phyloP scores from a whole-genome alignment of 2,329 filamentous ascomycete species.

The Colletotrichum tabaci region DNA sequence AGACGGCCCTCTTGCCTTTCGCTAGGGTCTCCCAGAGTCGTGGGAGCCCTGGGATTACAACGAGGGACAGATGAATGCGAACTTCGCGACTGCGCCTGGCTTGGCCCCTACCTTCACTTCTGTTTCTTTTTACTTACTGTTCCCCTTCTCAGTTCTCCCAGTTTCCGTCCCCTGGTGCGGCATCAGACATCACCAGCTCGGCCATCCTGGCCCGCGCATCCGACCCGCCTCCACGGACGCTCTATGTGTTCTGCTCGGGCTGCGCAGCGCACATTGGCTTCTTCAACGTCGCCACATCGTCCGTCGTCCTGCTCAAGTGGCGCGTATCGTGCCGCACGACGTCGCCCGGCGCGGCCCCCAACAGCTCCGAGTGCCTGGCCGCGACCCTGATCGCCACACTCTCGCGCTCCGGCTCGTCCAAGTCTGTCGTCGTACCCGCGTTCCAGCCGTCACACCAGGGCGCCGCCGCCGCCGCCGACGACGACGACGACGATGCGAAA shows the following conservation, averaged over 20 bases:
- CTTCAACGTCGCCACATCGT: conserved; percentile 60
- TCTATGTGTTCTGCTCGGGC: conserved; percentile 61
- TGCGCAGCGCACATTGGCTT: conserved; percentile 65
- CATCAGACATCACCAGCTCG: conserved; percentile 48
- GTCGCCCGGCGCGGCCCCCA: conserved; percentile 51
- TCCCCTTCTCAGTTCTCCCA: conserved; percentile 54
- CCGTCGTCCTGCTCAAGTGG: conserved; percentile 72
- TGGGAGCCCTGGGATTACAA: conserved; percentile 64
- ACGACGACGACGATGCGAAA: conserved; percentile 24
- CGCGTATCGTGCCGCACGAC: conserved; percentile 60
- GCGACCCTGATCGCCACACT: conserved; percentile 68
- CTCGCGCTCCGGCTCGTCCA: conserved; percentile 70
- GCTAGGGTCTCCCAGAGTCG: conserved; percentile 63
- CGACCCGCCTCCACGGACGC: conserved; percentile 46
- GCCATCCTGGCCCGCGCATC: conserved; percentile 46
- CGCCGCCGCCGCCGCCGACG: background rate
- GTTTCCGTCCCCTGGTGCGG: conserved; percentile 49
- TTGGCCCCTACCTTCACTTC: conserved; percentile 12
- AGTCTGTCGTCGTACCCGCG: conserved; percentile 66
- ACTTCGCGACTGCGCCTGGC: conserved; percentile 5
- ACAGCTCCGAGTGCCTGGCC: conserved; percentile 65
- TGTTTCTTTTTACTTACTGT: conserved; percentile 14
- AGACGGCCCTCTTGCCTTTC: conserved; percentile 59
- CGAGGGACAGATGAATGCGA: conserved; percentile 61
- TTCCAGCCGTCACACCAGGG: conserved; percentile 7